phyloP scores from a whole-genome alignment of 1,284 basidiomycete genomes.

The Porodaedalea pini region DNA sequence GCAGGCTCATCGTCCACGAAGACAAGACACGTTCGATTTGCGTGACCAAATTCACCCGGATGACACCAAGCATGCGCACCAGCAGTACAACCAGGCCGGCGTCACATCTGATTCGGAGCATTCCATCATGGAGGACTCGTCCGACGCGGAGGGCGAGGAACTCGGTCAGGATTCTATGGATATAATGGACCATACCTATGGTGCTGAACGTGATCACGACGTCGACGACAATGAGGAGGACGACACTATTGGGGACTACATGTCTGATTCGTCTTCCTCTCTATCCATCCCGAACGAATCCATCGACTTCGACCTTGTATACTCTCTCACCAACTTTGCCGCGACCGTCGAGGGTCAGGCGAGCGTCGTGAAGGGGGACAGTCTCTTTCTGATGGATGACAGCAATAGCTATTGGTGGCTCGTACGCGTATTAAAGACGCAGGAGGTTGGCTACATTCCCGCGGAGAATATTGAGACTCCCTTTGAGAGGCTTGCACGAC shows the following conservation, averaged over 20 bases:
- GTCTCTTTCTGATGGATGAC: conserved; percentile 90
- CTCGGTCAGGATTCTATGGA: conserved; percentile 15
- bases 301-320: conserved; percentile 88
- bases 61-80: conserved; percentile 44
- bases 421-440: conserved; percentile 92
- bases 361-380: conserved; percentile 94
- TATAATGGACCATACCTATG: conserved; percentile 10
- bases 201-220: conserved; percentile 21
- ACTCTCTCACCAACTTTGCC: conserved; percentile 88
- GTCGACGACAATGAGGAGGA: conserved; percentile 54
- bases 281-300: conserved; percentile 86
- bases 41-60: conserved; percentile 62
- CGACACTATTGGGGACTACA: conserved; percentile 48
- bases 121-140: conserved; percentile 75
- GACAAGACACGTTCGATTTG: conserved; percentile 67
- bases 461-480: conserved; percentile 99
- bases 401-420: conserved; percentile 99
- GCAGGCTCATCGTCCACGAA: conserved; percentile 22
- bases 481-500: conserved; percentile 88
- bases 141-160: conserved; percentile 56
- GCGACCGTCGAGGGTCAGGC: conserved; percentile 96
- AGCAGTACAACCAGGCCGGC: conserved; percentile 48
- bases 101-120: conserved; percentile 66
- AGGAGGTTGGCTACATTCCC: conserved; percentile 99
- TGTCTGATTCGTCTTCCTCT: conserved; percentile 52